Evolutionary conservation across 2,329 filamentous ascomycete genomes (phyloP).

Genomic region (Cordyceps cicadae): DNA sequence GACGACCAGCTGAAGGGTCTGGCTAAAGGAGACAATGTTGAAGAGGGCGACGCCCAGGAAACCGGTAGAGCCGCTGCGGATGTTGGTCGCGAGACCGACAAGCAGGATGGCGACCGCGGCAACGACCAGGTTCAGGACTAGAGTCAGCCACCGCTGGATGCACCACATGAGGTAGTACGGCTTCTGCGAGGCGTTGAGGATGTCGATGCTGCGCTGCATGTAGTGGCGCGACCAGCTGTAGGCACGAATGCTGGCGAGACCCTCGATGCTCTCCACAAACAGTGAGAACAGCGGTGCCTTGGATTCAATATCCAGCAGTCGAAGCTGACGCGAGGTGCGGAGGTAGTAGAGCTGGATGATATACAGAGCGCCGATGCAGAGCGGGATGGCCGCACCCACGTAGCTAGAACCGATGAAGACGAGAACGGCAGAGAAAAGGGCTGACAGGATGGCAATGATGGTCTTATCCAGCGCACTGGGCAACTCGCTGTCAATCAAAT

Average conservation of each 20-base stretch:
- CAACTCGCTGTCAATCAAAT: conserved; percentile 29
- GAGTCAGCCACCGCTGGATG: conserved; percentile 41
- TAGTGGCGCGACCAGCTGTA: conserved; percentile 22
- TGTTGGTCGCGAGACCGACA: conserved; percentile 33
- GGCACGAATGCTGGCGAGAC: conserved; percentile 25
- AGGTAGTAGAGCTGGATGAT: conserved; percentile 24
- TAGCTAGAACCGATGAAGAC: conserved; percentile 39
- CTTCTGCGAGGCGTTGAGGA: conserved; percentile 27
- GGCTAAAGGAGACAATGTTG: conserved; percentile 23
- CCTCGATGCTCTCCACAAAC: conserved; percentile 21
- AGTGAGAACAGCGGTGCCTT: conserved; percentile 23
- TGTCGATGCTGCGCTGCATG: conserved; percentile 14
- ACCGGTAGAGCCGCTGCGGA: conserved; percentile 23
- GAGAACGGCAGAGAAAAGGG: conserved; percentile 26
- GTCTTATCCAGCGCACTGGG: conserved; percentile 24
- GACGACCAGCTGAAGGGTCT: conserved; percentile 23
- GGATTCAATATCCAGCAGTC: conserved; percentile 24
- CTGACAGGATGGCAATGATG: conserved; percentile 16
- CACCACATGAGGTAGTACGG: conserved; percentile 35
- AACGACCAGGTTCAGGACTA: conserved; percentile 39
- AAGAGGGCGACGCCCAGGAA: conserved; percentile 22
- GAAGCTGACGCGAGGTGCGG: conserved; percentile 24
- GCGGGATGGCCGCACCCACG: conserved; percentile 37
- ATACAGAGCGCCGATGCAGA: conserved; percentile 19
- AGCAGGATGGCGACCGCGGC: conserved; percentile 37